Evolutionary conservation across 495 filamentous ascomycete genomes (phyloP).

Genomic region (Xylaria scruposa): DNA sequence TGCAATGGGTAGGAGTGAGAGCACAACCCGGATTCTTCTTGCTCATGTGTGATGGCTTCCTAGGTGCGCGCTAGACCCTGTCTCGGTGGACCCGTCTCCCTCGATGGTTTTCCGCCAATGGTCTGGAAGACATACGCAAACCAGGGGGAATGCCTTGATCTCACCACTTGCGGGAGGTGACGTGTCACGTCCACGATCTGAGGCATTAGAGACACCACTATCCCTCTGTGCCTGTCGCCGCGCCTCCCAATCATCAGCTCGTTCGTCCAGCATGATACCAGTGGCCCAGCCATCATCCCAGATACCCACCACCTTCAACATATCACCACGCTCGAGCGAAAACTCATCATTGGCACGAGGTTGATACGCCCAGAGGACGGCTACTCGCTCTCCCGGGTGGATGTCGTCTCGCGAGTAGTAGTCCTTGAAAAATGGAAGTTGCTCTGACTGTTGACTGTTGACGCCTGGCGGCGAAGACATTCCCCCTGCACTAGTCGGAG

Average conservation of each 20-base stretch:
- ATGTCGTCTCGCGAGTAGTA: slow-evolving; percentile 99
- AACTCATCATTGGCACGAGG: slow-evolving; percentile 95
- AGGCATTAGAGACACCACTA: slow-evolving; percentile 89
- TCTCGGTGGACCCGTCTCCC: slow-evolving; percentile 71
- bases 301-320: slow-evolving; percentile 98
- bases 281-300: slow-evolving; percentile 99
- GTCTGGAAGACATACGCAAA: slow-evolving; percentile 96
- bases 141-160: slow-evolving; percentile 97
- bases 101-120: slow-evolving; percentile 98
- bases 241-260: slow-evolving; percentile 86
- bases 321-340: slow-evolving; percentile 91
- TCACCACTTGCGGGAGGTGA: slow-evolving; percentile 78
- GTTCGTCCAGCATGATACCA: slow-evolving; percentile 79
- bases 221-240: slow-evolving; percentile 81
- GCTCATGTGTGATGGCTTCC: slow-evolving; percentile 41
- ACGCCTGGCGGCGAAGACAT: slow-evolving; percentile 84
- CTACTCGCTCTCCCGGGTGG: slow-evolving; percentile 85
- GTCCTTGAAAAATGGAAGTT: slow-evolving; percentile 94
- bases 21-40: background rate
- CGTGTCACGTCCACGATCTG: slow-evolving; percentile 61
- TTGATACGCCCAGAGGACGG: slow-evolving; percentile 95
- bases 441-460: slow-evolving; percentile 91
- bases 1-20: slow-evolving; percentile 10
- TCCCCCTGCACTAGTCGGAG: slow-evolving; percentile 77
- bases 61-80: slow-evolving; percentile 55